A percentile compares a stretch with the other conserved stretches of the same genome.
Evolutionary conservation across 192 early-diverging fungal genomes (phyloP).

Genomic region (Rhizoclosmatium globosum): DNA sequence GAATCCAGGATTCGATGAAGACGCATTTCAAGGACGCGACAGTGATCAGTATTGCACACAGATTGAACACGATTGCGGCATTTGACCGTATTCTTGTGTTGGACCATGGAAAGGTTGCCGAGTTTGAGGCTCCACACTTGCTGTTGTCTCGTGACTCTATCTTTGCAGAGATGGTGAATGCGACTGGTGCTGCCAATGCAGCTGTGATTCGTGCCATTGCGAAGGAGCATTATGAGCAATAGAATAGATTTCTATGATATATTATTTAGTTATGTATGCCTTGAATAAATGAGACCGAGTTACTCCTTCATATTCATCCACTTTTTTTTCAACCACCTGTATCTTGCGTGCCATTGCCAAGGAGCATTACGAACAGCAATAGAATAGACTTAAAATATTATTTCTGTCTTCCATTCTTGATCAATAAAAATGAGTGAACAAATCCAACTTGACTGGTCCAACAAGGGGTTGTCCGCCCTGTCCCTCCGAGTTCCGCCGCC

Average conservation of each 20-base stretch:
- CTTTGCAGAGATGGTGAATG: conserved; percentile 4
- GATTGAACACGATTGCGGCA: conserved; percentile 55
- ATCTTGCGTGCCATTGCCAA: too few species aligned
- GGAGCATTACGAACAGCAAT: not conserved
- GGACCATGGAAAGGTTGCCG: conserved; percentile 71
- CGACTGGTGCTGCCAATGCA: conserved; percentile 42
- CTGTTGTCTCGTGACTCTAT: conserved; percentile 53
- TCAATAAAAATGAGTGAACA: not conserved
- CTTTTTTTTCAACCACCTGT: too few species aligned
- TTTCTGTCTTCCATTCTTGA: too few species aligned
- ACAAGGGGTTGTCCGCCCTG: not conserved
- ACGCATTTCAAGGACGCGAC: conserved; percentile 51
- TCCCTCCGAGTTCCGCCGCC: not conserved
- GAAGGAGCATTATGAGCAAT: not conserved
- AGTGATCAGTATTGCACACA: conserved; percentile 60
- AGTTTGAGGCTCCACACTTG: conserved; percentile 71
- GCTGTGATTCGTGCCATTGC: not conserved
- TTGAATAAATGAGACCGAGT: too few species aligned
- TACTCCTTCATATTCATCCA: too few species aligned
- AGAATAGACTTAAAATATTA: not conserved
- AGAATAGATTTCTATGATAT: not conserved
- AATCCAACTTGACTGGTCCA: not conserved
- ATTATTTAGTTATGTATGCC: too few species aligned
- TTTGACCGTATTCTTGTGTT: conserved; percentile 74
- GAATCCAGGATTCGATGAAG: conserved; percentile 29